These are phyloP conservation scores for Penicillium egyptiacum DNA, from an alignment of 495 filamentous ascomycete genomes.

Conservation along the genomic window DNA sequence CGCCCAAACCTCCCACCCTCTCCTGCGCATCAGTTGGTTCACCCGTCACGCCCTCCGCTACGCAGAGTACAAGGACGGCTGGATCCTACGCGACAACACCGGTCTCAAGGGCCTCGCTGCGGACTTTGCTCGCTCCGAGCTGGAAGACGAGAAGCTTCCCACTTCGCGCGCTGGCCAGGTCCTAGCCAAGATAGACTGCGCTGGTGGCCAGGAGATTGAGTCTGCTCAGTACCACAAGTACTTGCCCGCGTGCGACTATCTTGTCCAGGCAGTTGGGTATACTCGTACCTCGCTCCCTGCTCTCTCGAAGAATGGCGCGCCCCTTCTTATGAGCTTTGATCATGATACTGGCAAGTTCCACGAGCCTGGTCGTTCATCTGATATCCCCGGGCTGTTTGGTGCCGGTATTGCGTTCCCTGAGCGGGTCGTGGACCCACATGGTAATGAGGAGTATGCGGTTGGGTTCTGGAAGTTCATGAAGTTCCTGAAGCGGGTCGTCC, in stretches of 20 bases:
- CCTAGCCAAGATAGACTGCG: conserved; percentile 51
- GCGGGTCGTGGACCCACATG: conserved; percentile 56
- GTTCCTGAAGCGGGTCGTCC: conserved; percentile 53
- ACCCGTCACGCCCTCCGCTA: conserved; percentile 60
- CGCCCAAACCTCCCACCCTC: conserved; percentile 47
- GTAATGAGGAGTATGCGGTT: conserved; percentile 61
- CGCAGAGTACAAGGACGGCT: conserved; percentile 59
- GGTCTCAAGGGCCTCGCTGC: conserved; percentile 61
- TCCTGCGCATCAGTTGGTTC: conserved; percentile 60
- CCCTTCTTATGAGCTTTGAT: conserved; percentile 48
- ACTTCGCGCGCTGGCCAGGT: conserved; percentile 50
- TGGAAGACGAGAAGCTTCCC: conserved; percentile 51
- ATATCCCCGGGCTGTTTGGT: conserved; percentile 53
- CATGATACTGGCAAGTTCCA: conserved; percentile 50
- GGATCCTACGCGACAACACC: conserved; percentile 64
- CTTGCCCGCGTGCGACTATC: conserved; percentile 48
- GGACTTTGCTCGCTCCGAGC: conserved; percentile 55
- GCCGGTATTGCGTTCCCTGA: conserved; percentile 64
- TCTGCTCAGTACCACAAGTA: conserved; percentile 41
- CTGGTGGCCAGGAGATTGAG: conserved; percentile 39
- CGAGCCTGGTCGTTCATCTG: conserved; percentile 29
- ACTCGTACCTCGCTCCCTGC: conserved; percentile 48
- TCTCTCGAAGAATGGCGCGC: conserved; percentile 32
- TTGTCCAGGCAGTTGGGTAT: conserved; percentile 59
- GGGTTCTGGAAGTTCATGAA: conserved; percentile 66